Evolutionary conservation across 2,329 filamentous ascomycete genomes (phyloP).

Genomic region (Beauveria rudraprayagi): DNA sequence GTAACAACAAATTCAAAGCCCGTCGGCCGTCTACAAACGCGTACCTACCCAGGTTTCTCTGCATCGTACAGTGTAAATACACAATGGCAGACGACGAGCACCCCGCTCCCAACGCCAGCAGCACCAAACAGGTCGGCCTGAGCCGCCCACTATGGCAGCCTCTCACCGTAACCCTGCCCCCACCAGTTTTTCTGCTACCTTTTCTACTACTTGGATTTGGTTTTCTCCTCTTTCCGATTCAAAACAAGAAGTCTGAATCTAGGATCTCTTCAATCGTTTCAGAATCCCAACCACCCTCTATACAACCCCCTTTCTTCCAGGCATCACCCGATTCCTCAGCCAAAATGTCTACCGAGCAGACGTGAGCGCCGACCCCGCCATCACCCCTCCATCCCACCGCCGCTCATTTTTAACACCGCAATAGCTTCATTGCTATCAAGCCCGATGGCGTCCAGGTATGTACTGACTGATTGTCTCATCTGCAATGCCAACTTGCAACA

Average conservation of each 20-base stretch:
- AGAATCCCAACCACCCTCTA: conserved; percentile 20
- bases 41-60: not conserved
- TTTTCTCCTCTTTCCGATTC: conserved; percentile 26
- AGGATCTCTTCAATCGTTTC: conserved; percentile 18
- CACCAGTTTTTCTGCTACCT: conserved; percentile 34
- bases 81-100: conserved; percentile 24
- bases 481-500: not conserved
- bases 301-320: conserved; percentile 22
- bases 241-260: conserved; percentile 18
- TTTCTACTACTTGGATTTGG: conserved; percentile 29
- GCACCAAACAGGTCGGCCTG: conserved; percentile 15
- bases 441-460: conserved; percentile 97
- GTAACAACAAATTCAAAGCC: too few species aligned
- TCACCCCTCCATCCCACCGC: conserved; percentile 17
- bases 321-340: conserved; percentile 22
- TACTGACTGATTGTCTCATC: not conserved
- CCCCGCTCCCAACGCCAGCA: conserved; percentile 23
- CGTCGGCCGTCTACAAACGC: not conserved
- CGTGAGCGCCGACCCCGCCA: conserved; percentile 54
- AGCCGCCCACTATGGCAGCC: conserved; percentile 20
- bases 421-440: conserved; percentile 99
- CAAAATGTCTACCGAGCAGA: conserved; percentile 72
- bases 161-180: conserved; percentile 32
- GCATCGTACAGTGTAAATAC: conserved; percentile 12
- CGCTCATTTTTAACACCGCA: conserved; percentile 19